Evolutionary conservation across 106 monocot genomes (phyloP), one percentile per base, ranked within the genome.

Genomic region (Triglochin maritima): DNA sequence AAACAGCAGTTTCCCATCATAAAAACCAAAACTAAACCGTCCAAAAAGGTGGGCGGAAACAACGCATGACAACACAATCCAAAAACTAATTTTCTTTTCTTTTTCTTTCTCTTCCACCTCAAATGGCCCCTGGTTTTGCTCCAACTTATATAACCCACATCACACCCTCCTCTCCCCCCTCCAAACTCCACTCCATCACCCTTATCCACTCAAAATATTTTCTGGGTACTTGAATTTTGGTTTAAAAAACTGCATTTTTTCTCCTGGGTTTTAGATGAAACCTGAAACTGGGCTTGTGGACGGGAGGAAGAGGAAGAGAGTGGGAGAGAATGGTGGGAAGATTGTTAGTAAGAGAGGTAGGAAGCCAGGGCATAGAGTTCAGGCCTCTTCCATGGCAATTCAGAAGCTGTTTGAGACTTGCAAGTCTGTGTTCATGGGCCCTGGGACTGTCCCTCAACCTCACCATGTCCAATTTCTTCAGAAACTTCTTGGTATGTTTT

Each of bases 321-420:
- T 44, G 69, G 66, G 9, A 15, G 69, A 3, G 6, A 69, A 57
- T 54, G 68, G 17, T 5, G 76, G 56, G 54, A 69, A 63, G 44
- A 53, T 58, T 13, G 47, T 46, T 3, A 67, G 53, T 61, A 69
- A 70, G 70, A 77, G 56, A 43, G 50, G 1, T 11, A 45, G 56
- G 12, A 62, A 71, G 66, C 60, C 72, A 13, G 44, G 63, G 49
- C 52, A 72, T 51, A 29, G 80, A n/a, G 80, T 83, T 55, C 67
- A 72, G 13, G 87, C 78, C 3, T 55, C 64, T 9, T 70, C 59
- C 3, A 43, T 69, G 12, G 70, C 83, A 48, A 77, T 87, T 42
- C 94, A 89, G 79, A 64, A 83, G 15, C 65, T 94, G 54, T 94
- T 89, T 69, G 15, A 71, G 49, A 77, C 75, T 0, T 89, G 85